phyloP scores from a whole-genome alignment of 208 protist species.

The Crithidia brevicula region DNA sequence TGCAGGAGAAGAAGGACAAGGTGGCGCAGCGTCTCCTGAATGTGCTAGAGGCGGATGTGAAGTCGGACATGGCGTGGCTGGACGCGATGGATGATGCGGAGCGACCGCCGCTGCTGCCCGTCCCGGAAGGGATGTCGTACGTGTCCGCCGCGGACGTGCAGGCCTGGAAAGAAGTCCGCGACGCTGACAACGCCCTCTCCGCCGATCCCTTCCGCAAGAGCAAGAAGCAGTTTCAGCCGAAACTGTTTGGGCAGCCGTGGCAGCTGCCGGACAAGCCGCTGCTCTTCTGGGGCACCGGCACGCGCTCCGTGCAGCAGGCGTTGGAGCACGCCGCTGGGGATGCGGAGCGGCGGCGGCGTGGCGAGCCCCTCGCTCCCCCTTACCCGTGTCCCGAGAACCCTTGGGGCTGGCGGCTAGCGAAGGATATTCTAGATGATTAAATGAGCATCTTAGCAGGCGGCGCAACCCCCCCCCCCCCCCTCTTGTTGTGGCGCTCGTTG shows the following conservation, averaged over 20 bases:
- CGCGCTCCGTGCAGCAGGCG: slow-evolving; percentile 81
- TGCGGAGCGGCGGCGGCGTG: slow-evolving; percentile 58
- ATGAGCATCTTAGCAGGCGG: too few relatives aligned
- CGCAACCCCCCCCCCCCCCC: too few relatives aligned
- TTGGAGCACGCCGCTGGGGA: slow-evolving; percentile 81
- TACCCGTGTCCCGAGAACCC: slow-evolving; percentile 88
- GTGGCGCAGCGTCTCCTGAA: slow-evolving; percentile 58
- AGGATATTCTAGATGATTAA: slow-evolving; percentile 79
- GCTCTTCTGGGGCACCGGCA: slow-evolving; percentile 88
- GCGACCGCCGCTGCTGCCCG: slow-evolving; percentile 78
- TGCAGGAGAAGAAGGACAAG: slow-evolving; percentile 50
- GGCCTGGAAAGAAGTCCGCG: slow-evolving; percentile 64
- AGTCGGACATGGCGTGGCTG: slow-evolving; percentile 76
- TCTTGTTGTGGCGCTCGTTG: too few relatives aligned
- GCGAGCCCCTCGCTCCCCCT: slow-evolving; percentile 65
- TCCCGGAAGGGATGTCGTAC: slow-evolving; percentile 87
- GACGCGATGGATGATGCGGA: slow-evolving; percentile 84
- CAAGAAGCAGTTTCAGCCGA: slow-evolving; percentile 50
- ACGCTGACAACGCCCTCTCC: slow-evolving; percentile 44
- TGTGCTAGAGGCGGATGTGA: slow-evolving; percentile 76
- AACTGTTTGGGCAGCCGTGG: slow-evolving; percentile 76
- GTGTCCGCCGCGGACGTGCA: slow-evolving; percentile 76
- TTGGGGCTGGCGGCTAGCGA: slow-evolving; percentile 82
- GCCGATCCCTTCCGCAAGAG: slow-evolving; percentile 65
- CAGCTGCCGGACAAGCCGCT: slow-evolving; percentile 77